Conservation (phyloP, 768 basidiomycete genomes). For the Tylopilus intermedius region DNA sequence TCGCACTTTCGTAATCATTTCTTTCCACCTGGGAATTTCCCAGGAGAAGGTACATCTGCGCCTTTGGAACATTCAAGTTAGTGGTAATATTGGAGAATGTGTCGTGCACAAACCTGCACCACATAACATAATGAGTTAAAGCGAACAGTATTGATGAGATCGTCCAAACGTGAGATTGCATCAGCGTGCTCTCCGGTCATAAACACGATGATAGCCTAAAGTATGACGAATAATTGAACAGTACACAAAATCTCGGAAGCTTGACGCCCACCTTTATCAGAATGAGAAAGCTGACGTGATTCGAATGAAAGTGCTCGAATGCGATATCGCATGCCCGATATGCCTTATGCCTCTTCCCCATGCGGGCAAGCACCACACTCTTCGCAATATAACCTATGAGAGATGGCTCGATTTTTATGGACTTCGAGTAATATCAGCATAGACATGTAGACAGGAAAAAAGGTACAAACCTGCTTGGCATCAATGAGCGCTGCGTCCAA, state of each 20-base stretch:
- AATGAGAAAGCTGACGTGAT: not conserved
- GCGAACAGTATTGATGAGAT: not conserved
- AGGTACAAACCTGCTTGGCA: not conserved
- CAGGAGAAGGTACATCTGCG: not conserved
- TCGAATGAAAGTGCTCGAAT: not conserved
- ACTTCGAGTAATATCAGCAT: not conserved
- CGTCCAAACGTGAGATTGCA: not conserved
- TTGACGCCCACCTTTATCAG: not conserved
- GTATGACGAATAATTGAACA: not conserved
- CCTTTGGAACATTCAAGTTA: not conserved
- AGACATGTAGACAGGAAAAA: not conserved
- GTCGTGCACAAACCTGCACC: not conserved
- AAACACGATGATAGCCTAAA: not conserved
- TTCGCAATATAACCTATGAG: slow-evolving; percentile 6
- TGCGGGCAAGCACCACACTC: not conserved
- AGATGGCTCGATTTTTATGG: not conserved
- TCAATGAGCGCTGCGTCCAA: not conserved
- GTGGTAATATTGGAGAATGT: not conserved
- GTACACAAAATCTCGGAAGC: too few relatives aligned
- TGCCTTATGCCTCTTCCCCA: not conserved
- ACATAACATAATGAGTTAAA: not conserved
- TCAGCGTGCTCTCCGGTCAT: not conserved
- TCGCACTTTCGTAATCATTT: not conserved
- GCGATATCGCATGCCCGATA: slow-evolving; percentile 4
- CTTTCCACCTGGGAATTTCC: not conserved